These are phyloP conservation scores for Diplosphaera chodatii DNA, from an alignment of 139 green algal genomes.

Conservation along the genomic window DNA sequence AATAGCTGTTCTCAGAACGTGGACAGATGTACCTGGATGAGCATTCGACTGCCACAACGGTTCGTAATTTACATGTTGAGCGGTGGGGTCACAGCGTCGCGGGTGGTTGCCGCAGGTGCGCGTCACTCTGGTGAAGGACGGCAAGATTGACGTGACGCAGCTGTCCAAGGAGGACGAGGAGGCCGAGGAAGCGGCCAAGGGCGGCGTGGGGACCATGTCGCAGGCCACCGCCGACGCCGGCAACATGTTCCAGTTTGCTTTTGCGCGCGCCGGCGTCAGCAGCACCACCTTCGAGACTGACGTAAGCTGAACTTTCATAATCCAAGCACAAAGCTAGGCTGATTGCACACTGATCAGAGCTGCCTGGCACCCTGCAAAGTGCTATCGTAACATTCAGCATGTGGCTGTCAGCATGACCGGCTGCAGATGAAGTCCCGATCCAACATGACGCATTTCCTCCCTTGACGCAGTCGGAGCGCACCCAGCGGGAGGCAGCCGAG, in stretches of 20 bases:
- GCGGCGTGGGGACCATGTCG: not conserved
- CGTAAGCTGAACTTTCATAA: too few species aligned
- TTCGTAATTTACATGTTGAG: not conserved
- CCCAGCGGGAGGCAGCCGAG: not conserved
- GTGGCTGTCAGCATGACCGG: too few species aligned
- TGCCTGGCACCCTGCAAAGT: too few species aligned
- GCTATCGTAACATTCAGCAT: too few species aligned
- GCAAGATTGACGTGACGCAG: slow-evolving; percentile 44
- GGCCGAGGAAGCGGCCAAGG: slow-evolving; percentile 10
- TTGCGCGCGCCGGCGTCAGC: slow-evolving; percentile 24
- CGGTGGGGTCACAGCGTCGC: too few species aligned
- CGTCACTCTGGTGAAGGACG: slow-evolving; percentile 34
- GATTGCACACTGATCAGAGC: too few species aligned
- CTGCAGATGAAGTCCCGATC: too few species aligned
- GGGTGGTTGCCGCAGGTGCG: slow-evolving; percentile 13
- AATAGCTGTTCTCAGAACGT: too few species aligned
- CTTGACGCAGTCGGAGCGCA: not conserved
- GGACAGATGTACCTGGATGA: too few species aligned
- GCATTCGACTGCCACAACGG: not conserved
- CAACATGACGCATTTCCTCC: not conserved
- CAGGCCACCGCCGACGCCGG: not conserved
- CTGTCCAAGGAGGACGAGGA: slow-evolving; percentile 26
- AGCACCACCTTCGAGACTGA: slow-evolving; percentile 18
- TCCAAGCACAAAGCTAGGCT: too few species aligned
- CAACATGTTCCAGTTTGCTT: slow-evolving; percentile 6